Percentiles rank a stretch among this genome's conserved stretches.
Evolutionary conservation across 257 asterid genomes (phyloP).

Genomic region (Nicotiana obtusifolia): DNA sequence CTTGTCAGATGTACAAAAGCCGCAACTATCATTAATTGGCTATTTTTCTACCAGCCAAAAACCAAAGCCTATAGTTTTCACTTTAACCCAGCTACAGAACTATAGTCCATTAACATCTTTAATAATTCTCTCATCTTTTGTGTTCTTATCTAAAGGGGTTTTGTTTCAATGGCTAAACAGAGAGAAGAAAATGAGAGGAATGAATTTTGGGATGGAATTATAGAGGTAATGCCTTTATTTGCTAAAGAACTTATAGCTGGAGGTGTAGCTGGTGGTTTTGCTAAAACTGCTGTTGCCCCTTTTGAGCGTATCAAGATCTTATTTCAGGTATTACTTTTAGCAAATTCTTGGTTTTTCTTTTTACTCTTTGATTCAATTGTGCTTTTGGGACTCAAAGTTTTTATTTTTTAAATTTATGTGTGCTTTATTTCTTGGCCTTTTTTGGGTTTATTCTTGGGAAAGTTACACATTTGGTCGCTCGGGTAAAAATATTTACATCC

Average conservation of each 20-base stretch:
- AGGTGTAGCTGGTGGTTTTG: slow-evolving; percentile 93
- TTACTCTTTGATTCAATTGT: not conserved
- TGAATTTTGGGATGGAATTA: slow-evolving; percentile 33
- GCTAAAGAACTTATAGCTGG: slow-evolving; percentile 88
- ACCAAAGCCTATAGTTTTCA: not conserved
- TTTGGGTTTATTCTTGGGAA: too few species aligned
- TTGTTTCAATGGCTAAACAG: slow-evolving; percentile 46
- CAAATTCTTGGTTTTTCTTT: not conserved
- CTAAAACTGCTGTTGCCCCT: slow-evolving; percentile 90
- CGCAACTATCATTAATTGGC: not conserved
- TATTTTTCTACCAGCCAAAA: not conserved
- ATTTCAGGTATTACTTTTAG: slow-evolving; percentile 55
- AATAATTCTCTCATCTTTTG: not conserved
- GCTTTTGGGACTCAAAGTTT: not conserved
- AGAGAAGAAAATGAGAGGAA: slow-evolving; percentile 28
- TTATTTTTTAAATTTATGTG: not conserved
- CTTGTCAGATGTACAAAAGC: not conserved
- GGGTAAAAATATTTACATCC: too few species aligned
- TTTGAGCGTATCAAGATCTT: slow-evolving; percentile 93
- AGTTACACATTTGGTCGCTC: too few species aligned
- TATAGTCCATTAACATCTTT: not conserved
- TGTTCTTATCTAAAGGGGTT: not conserved
- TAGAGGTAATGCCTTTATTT: slow-evolving; percentile 60
- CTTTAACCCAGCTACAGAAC: not conserved
- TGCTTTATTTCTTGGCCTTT: not conserved